Base-by-base conservation (phyloP, 2,329 filamentous ascomycete genomes). In the Penicillium sp. region DNA sequence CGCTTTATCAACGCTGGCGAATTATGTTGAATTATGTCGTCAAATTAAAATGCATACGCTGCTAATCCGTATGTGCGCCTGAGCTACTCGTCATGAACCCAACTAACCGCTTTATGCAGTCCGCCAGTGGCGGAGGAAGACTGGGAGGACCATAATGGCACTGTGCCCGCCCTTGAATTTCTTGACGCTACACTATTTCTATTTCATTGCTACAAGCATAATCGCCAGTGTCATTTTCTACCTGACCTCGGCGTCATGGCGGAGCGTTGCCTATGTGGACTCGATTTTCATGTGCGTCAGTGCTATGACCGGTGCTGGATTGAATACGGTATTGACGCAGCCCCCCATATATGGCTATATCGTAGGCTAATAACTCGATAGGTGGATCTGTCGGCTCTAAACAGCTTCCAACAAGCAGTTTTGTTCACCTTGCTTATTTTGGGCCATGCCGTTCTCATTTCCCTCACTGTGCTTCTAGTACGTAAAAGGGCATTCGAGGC, bases 401-500 rank as follows among this genome's bases (percentile, higher is more conserved):
- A 84, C 38, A 86, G 82, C 0, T 87, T 85, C 65, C 87, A 90
- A 68, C 88, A 90, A 68, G 73, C 82, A 29, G 71, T 88, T 38
- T 75, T 90, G 10, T 88, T 86, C 62, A 55, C 86, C 4, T 75
- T 89, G 40, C 86, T 90, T 57, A 75, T 89, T 44, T 67, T 87
- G 7, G 88, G 88, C 1, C 85, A 85, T 52, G 78, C 82, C 13
- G 83, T 89, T n/a, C 84, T 86, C 65, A 84, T 90, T 2, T 86
- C 83, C 1, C 81, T 83, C 34, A 83, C 82, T 59, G 86, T 88
- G 3, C 80, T 90, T 3, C 71, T 81, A 45, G 79, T 85, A 8
- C 77, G 86, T 38, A 83, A 81, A 62, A 75, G 77, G 55, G 83
- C 82, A 12, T 90, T 90, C 60, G 82, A 88, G 68, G 77, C 75